A percentile compares a stretch with the other conserved stretches of the same genome.
These are phyloP conservation scores for Umbelopsis vinacea DNA, from an alignment of 192 early-diverging fungal genomes.

Conservation along the genomic window DNA sequence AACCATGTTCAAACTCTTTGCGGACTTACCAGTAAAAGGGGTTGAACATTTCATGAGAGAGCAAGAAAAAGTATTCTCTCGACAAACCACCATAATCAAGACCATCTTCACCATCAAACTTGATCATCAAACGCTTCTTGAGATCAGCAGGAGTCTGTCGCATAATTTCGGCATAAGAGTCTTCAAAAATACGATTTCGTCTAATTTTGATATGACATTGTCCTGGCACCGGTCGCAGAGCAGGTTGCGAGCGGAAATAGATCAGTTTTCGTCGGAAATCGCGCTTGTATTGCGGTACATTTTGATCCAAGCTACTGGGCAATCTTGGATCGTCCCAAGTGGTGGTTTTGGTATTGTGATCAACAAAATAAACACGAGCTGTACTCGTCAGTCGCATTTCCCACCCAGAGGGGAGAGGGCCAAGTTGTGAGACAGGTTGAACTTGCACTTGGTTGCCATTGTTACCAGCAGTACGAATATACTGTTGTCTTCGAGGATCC, in stretches of 20 bases:
- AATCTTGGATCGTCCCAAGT: slow-evolving; percentile 91
- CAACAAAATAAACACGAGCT: slow-evolving; percentile 96
- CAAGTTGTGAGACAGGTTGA: slow-evolving; percentile 73
- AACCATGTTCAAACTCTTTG: too few relatives aligned
- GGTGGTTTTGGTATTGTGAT: slow-evolving; percentile 97
- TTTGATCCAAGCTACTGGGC: slow-evolving; percentile 79
- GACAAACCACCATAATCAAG: slow-evolving; percentile 96
- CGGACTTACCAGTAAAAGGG: slow-evolving; percentile 76
- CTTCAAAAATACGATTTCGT: slow-evolving; percentile 88
- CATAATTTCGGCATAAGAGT: slow-evolving; percentile 94
- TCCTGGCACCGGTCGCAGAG: slow-evolving; percentile 81
- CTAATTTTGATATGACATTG: slow-evolving; percentile 91
- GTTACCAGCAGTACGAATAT: slow-evolving; percentile 48
- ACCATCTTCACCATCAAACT: slow-evolving; percentile 96
- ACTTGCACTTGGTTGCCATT: slow-evolving; percentile 63
- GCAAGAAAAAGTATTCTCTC: slow-evolving; percentile 94
- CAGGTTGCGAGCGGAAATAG: slow-evolving; percentile 91
- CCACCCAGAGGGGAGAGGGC: slow-evolving; percentile 93
- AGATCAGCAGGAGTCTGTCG: slow-evolving; percentile 83
- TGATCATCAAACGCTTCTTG: slow-evolving; percentile 96
- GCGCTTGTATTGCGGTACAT: slow-evolving; percentile 96
- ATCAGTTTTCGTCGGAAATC: slow-evolving; percentile 96
- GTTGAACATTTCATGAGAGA: slow-evolving; percentile 98
- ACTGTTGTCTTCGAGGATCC: slow-evolving; percentile 74
- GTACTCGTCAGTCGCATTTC: slow-evolving; percentile 96